Evolutionary conservation across 768 basidiomycete genomes (phyloP).

Genomic region (Hortiboletus flavorubellus): DNA sequence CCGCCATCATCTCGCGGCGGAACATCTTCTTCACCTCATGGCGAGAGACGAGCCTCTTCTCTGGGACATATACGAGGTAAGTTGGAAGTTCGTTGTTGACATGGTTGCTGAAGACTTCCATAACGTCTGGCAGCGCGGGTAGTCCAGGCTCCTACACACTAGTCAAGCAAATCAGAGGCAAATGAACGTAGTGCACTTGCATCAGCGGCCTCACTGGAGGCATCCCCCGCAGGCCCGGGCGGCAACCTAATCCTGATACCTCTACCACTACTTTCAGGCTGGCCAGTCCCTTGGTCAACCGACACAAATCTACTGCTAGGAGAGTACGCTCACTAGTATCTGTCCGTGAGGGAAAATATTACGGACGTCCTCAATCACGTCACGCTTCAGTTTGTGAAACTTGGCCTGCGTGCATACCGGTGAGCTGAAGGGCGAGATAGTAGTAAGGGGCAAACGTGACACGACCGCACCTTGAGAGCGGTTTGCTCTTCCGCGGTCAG

Average conservation of each 20-base stretch:
- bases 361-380: slow-evolving; percentile 29
- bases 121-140: slow-evolving; percentile 23
- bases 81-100: slow-evolving; percentile 32
- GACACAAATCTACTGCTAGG: background rate
- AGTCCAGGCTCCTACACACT: slow-evolving; percentile 13
- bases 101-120: slow-evolving; percentile 16
- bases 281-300: background rate
- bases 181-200: background rate
- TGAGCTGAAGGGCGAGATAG: background rate
- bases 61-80: slow-evolving; percentile 27
- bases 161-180: background rate
- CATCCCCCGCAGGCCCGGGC: slow-evolving; percentile 10
- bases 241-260: slow-evolving; percentile 23
- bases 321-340: slow-evolving; percentile 20
- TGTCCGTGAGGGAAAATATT: slow-evolving; percentile 27
- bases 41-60: slow-evolving; percentile 26
- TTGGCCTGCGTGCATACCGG: slow-evolving; percentile 17
- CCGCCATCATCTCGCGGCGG: slow-evolving; percentile 22
- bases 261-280: slow-evolving; percentile 25
- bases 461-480: slow-evolving; percentile 20
- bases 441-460: background rate
- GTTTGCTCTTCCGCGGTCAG: slow-evolving; percentile 23
- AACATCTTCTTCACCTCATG: slow-evolving; percentile 32
- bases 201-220: background rate
- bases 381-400: slow-evolving; percentile 28